Conservation (phyloP, 2,329 filamentous ascomycete species). For the Cyanodermella asteris region DNA sequence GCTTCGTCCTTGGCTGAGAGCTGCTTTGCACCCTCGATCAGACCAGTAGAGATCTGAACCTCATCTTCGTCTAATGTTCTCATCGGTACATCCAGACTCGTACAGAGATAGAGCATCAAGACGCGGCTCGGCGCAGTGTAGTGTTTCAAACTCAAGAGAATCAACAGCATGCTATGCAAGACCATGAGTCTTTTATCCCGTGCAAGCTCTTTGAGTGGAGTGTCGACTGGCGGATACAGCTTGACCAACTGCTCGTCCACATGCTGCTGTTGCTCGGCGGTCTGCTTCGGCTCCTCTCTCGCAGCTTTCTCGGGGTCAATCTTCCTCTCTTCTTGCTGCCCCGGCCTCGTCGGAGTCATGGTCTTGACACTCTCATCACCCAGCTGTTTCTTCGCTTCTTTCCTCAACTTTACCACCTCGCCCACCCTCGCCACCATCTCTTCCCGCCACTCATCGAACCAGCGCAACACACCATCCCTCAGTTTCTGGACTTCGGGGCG, state of each 20-base stretch:
- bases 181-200: constrained; percentile 41
- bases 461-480: constrained; percentile 44
- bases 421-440: constrained; percentile 47
- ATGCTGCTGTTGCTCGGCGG: no score
- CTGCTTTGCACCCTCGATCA: constrained; percentile 46
- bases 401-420: constrained; percentile 39
- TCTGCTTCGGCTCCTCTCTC: no score
- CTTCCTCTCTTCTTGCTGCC: constrained; percentile 10
- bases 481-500: constrained; percentile 18
- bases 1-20: constrained; percentile 57
- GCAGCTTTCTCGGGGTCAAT: constrained; percentile 8
- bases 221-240: constrained; percentile 32
- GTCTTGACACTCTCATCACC: no score
- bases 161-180: constrained; percentile 42
- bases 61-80: constrained; percentile 43
- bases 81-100: constrained; percentile 41
- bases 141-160: constrained; percentile 47
- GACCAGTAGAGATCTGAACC: constrained; percentile 43
- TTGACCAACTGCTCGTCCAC: no score
- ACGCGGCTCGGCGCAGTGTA: constrained; percentile 49
- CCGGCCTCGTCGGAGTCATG: constrained; percentile 10
- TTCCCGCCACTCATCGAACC: constrained; percentile 65
- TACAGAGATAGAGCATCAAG: constrained; percentile 42
- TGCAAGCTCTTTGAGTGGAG: constrained; percentile 31
- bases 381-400: constrained; percentile 18